Evolutionary conservation across 2,329 filamentous ascomycete species (phyloP).

Genomic region (Hirsutella thompsonii): DNA sequence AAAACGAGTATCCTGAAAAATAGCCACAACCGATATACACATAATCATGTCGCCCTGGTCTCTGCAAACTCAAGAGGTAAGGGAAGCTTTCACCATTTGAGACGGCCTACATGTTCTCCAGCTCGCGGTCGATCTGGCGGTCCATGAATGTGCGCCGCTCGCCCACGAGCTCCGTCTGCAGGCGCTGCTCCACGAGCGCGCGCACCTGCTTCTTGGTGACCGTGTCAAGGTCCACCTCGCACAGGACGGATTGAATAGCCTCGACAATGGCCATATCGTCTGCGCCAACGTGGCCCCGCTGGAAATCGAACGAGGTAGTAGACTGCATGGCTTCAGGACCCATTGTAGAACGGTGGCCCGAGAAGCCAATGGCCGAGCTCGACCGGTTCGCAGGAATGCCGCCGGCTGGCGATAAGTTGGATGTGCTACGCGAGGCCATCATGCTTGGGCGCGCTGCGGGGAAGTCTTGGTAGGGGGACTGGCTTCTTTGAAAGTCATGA

Average conservation of each 20-base stretch:
- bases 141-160: constrained; percentile 86
- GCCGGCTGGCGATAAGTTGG: constrained; percentile 32
- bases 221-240: constrained; percentile 86
- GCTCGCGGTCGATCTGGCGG: constrained; percentile 80
- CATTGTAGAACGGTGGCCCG: constrained; percentile 31
- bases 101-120: constrained; percentile 72
- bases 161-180: constrained; percentile 79
- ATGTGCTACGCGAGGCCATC: constrained; percentile 42
- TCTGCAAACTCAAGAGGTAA: background rate
- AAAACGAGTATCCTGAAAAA: no score
- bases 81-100: no score
- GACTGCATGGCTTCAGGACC: constrained; percentile 34
- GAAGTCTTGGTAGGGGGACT: constrained; percentile 46
- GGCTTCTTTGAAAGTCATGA: constrained; percentile 32
- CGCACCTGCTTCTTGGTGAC: constrained; percentile 97
- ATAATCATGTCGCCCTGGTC: background rate
- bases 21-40: background rate
- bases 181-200: constrained; percentile 79
- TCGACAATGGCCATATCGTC: constrained; percentile 73
- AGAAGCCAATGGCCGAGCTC: constrained; percentile 32
- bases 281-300: constrained; percentile 48
- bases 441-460: constrained; percentile 43
- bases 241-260: constrained; percentile 68
- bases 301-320: constrained; percentile 46
- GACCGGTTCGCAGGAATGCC: constrained; percentile 22